Percentiles rank a stretch among this genome's conserved stretches.
Evolutionary conservation across 495 filamentous ascomycete species (phyloP).

Genomic region (Daldinia caldariorum): DNA sequence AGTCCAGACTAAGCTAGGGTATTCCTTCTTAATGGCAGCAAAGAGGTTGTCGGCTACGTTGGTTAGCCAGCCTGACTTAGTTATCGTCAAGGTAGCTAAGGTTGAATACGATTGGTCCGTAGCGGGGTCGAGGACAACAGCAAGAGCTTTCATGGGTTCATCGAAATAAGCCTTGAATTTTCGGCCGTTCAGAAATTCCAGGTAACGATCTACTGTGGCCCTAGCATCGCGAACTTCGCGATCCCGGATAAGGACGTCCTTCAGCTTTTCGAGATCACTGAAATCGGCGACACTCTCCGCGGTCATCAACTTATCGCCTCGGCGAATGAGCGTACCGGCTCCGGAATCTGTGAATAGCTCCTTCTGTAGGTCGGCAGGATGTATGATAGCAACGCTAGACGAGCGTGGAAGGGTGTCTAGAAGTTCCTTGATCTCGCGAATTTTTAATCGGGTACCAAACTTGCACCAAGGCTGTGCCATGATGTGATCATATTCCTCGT

Average conservation of each 20-base stretch:
- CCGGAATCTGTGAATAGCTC: conserved; percentile 97
- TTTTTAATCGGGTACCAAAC: conserved; percentile 96
- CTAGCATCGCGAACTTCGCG: conserved; percentile 85
- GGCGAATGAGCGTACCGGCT: conserved; percentile 91
- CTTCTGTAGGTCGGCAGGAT: conserved; percentile 92
- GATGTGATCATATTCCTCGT: conserved; percentile 94
- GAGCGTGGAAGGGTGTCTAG: conserved; percentile 86
- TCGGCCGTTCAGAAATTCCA: conserved; percentile 76
- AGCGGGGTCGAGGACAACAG: conserved; percentile 83
- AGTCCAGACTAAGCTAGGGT: conserved; percentile 93
- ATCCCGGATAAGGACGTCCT: conserved; percentile 84
- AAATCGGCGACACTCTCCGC: conserved; percentile 80
- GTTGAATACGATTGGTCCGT: conserved; percentile 68
- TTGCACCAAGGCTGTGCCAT: conserved; percentile 97
- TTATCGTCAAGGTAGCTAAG: conserved; percentile 92
- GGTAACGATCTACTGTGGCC: conserved; percentile 85
- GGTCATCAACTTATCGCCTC: conserved; percentile 88
- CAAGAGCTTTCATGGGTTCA: conserved; percentile 94
- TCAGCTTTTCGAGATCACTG: conserved; percentile 77
- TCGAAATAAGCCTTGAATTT: conserved; percentile 96
- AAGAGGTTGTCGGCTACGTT: conserved; percentile 99
- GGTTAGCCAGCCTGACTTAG: conserved; percentile 92
- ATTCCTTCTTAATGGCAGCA: conserved; percentile 89
- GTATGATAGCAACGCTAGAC: conserved; percentile 97
- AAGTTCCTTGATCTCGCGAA: conserved; percentile 97